Evolutionary conservation across 1,284 basidiomycete genomes (phyloP).

Genomic region (Prillingera fragicola): DNA sequence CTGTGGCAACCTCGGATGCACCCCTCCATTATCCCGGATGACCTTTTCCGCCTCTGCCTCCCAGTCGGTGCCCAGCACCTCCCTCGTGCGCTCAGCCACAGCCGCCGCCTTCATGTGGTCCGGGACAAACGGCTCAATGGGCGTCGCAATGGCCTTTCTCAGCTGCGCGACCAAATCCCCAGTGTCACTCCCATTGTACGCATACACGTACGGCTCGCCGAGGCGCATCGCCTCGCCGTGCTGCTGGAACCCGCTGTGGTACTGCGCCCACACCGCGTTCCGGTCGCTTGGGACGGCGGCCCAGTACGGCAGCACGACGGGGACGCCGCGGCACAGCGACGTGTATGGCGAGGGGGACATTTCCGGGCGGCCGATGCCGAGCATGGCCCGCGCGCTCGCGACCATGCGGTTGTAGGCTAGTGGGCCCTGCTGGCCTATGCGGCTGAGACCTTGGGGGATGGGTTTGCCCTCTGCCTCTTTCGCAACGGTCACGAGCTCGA

Average conservation of each 20-base stretch:
- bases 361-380: conserved; percentile 39
- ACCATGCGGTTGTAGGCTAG: conserved; percentile 31
- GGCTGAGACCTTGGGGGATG: conserved; percentile 33
- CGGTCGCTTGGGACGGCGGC: too few relatives aligned
- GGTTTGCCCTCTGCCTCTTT: conserved; percentile 22
- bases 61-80: conserved; percentile 28
- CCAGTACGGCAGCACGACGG: conserved; percentile 42
- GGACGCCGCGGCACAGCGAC: conserved; percentile 41
- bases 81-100: conserved; percentile 14
- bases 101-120: conserved; percentile 24
- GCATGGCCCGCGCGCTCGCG: conserved; percentile 29
- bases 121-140: conserved; percentile 31
- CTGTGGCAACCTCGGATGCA: conserved; percentile 12
- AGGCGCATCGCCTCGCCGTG: conserved; percentile 37
- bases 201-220: conserved; percentile 42
- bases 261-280: conserved; percentile 7
- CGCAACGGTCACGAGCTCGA: conserved; percentile 31
- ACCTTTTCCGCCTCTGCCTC: conserved; percentile 21
- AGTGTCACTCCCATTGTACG: conserved; percentile 28
- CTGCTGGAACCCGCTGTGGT: conserved; percentile 13
- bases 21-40: conserved; percentile 16
- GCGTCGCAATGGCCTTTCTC: conserved; percentile 23
- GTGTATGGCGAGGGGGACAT: conserved; percentile 41
- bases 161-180: conserved; percentile 23
- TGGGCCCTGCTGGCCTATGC: conserved; percentile 22